These are phyloP conservation scores for Pyrus communis DNA, from an alignment of 306 rosid genomes.

Conservation along the genomic window DNA sequence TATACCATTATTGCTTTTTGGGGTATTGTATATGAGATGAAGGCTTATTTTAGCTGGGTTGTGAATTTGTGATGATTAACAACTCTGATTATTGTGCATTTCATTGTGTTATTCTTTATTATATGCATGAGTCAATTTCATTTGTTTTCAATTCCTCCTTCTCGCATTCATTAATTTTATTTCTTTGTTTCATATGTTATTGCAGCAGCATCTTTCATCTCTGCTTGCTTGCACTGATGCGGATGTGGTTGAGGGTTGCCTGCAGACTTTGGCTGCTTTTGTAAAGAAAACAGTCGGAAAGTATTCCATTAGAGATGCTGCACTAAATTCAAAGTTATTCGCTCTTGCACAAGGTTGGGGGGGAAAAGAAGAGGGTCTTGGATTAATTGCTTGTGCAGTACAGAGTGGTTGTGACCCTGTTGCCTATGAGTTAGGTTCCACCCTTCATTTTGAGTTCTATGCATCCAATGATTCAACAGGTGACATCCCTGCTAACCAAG, in stretches of 20 bases:
- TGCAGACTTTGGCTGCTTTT: constrained; percentile 84
- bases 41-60: background rate
- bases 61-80: background rate
- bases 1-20: background rate
- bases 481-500: constrained; percentile 40
- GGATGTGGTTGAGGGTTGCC: constrained; percentile 89
- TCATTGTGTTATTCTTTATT: background rate
- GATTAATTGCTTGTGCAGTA: constrained; percentile 72
- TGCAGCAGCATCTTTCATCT: constrained; percentile 97
- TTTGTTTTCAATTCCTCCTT: background rate
- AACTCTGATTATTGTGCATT: background rate
- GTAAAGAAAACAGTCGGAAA: constrained; percentile 89
- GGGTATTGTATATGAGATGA: background rate
- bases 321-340: constrained; percentile 76
- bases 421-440: constrained; percentile 74
- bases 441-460: constrained; percentile 96
- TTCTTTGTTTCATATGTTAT: constrained; percentile 22
- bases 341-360: constrained; percentile 99
- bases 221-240: constrained; percentile 95
- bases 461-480: constrained; percentile 46
- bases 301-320: constrained; percentile 67
- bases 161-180: constrained; percentile 4
- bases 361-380: constrained; percentile 98
- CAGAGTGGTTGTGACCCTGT: constrained; percentile 55
- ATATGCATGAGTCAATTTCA: background rate